Conservation (phyloP, 345 rosid genomes). For the Citrus inodora region DNA sequence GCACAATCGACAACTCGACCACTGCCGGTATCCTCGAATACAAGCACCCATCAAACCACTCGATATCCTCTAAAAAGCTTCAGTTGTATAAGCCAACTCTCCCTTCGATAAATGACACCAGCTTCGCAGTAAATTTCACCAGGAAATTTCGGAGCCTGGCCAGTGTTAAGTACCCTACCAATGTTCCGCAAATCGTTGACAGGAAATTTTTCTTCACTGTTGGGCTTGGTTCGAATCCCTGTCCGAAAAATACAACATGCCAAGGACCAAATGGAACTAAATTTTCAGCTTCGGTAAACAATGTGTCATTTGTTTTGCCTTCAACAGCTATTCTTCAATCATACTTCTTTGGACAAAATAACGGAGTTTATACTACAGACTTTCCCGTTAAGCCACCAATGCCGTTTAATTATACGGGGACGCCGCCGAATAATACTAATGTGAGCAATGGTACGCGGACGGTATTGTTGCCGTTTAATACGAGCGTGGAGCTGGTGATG, state of each 20-base stretch:
- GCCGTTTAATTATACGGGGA: conserved; percentile 34
- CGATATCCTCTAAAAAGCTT: conserved; percentile 15
- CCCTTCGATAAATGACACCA: conserved; percentile 35
- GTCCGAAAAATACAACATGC: conserved; percentile 38
- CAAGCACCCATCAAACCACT: conserved; percentile 16
- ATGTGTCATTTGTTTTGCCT: conserved; percentile 39
- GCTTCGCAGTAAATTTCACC: conserved; percentile 28
- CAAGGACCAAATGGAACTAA: conserved; percentile 44
- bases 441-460: conserved; percentile 26
- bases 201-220: conserved; percentile 39
- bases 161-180: conserved; percentile 37
- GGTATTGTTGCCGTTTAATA: conserved; percentile 29
- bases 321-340: conserved; percentile 42
- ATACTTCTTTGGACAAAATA: conserved; percentile 31
- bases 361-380: conserved; percentile 40
- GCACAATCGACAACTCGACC: conserved; percentile 41
- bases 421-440: conserved; percentile 32
- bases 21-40: conserved; percentile 42
- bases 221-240: conserved; percentile 39
- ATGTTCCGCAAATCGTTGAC: conserved; percentile 35
- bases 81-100: conserved; percentile 35
- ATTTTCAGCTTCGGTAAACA: conserved; percentile 42
- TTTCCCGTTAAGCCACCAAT: conserved; percentile 29
- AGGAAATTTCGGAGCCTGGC: conserved; percentile 36
- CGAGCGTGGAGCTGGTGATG: conserved; percentile 38